Percentiles rank a stretch among this genome's conserved stretches.
Evolutionary conservation across 257 asterid species (phyloP).

Genomic region (Solanum bulbocastanum): DNA sequence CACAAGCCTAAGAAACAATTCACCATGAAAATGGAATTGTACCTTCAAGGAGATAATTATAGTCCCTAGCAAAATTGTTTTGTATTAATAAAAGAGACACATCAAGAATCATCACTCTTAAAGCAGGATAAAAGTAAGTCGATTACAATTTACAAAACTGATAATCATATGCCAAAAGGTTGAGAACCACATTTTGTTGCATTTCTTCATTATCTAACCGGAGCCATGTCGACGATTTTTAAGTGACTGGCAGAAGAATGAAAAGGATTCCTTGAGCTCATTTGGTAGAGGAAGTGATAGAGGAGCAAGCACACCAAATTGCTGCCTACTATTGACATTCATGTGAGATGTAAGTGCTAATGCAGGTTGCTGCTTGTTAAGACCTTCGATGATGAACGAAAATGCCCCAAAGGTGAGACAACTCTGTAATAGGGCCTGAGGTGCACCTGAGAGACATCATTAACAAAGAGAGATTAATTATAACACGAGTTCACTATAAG

Average conservation of each 20-base stretch:
- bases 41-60: background rate
- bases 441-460: conserved; percentile 55
- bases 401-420: conserved; percentile 91
- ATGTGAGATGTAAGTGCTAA: conserved; percentile 44
- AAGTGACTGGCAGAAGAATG: conserved; percentile 58
- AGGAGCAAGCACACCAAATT: conserved; percentile 46
- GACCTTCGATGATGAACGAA: conserved; percentile 81
- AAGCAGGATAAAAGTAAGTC: background rate
- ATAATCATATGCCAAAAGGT: background rate
- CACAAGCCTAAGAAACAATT: background rate
- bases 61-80: background rate
- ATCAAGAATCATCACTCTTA: background rate
- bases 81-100: background rate
- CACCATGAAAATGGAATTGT: background rate
- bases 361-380: conserved; percentile 85
- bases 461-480: background rate
- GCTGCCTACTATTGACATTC: conserved; percentile 23
- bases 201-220: background rate
- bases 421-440: conserved; percentile 87
- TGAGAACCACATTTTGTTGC: background rate
- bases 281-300: conserved; percentile 73
- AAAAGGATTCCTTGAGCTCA: conserved; percentile 77
- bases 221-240: conserved; percentile 26
- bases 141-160: background rate
- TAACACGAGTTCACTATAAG: background rate